A percentile compares a stretch with the other conserved stretches of the same genome.
phyloP scores from a whole-genome alignment of 768 basidiomycete genomes.

The Naganishia antarctica region DNA sequence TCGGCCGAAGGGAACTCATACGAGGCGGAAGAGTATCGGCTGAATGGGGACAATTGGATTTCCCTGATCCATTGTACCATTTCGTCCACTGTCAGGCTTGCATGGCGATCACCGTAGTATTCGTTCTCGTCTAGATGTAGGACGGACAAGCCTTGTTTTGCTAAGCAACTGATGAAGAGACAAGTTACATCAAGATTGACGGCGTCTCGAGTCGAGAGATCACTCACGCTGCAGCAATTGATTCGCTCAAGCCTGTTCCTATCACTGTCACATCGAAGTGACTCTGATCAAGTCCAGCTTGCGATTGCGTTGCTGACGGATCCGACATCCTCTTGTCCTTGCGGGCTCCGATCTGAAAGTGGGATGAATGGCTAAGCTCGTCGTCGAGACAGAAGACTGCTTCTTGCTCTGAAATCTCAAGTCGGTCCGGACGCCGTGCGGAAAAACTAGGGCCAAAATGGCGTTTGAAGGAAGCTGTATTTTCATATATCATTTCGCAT shows the following conservation, averaged over 20 bases:
- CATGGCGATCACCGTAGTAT: slow-evolving; percentile 79
- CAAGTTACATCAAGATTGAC: slow-evolving; percentile 26
- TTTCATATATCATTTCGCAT: too few species aligned
- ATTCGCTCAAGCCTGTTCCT: slow-evolving; percentile 63
- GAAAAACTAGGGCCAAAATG: too few species aligned
- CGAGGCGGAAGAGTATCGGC: slow-evolving; percentile 23
- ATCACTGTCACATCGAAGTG: slow-evolving; percentile 52
- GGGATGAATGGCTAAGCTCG: too few species aligned
- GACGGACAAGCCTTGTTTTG: slow-evolving; percentile 80
- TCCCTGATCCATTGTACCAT: slow-evolving; percentile 61
- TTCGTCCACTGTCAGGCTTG: slow-evolving; percentile 76
- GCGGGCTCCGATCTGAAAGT: too few species aligned
- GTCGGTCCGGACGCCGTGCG: too few species aligned
- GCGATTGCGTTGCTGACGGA: not conserved
- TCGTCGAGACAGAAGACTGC: too few species aligned
- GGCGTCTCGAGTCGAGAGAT: slow-evolving; percentile 14
- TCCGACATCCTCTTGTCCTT: too few species aligned
- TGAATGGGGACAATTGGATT: slow-evolving; percentile 41
- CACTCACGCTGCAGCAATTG: slow-evolving; percentile 83
- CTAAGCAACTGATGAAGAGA: slow-evolving; percentile 62
- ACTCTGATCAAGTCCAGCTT: slow-evolving; percentile 6
- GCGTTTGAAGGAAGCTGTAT: too few species aligned
- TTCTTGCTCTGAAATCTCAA: too few species aligned
- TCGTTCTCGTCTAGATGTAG: slow-evolving; percentile 79
- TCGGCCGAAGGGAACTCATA: slow-evolving; percentile 29